These are phyloP conservation scores for Fusarium concolor DNA, from an alignment of 2,329 filamentous ascomycete species.

Conservation along the genomic window DNA sequence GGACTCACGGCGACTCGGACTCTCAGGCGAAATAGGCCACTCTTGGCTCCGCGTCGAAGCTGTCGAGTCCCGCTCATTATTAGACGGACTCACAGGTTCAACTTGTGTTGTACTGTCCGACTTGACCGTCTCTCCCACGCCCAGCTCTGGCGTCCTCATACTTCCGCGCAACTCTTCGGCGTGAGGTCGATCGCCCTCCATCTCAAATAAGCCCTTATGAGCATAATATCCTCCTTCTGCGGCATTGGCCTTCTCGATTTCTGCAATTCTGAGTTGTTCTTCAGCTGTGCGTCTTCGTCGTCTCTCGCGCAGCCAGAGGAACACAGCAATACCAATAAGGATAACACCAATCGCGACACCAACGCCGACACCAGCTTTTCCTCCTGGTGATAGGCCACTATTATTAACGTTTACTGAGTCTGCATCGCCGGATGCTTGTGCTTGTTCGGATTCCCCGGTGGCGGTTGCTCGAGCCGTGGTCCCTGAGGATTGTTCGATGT, in stretches of 20 bases:
- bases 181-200: constrained; percentile 41
- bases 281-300: constrained; percentile 29
- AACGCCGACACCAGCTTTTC: constrained; percentile 37
- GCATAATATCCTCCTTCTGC: not conserved
- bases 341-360: constrained; percentile 32
- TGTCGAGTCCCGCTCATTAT: not conserved
- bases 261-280: constrained; percentile 14
- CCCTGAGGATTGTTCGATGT: not conserved
- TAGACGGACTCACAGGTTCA: not conserved
- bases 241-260: not conserved
- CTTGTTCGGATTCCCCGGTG: constrained; percentile 6
- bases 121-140: not conserved
- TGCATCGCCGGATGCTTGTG: constrained; percentile 1
- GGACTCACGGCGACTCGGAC: not conserved
- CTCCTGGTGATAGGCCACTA: constrained; percentile 23
- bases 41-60: constrained; percentile 3
- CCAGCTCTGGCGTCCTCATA: constrained; percentile 40
- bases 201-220: constrained; percentile 29
- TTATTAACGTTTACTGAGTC: not conserved
- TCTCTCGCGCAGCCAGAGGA: constrained; percentile 42
- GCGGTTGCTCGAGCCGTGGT: not conserved
- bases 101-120: not conserved
- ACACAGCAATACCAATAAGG: constrained; percentile 26
- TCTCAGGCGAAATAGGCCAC: constrained; percentile 20
- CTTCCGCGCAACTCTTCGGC: constrained; percentile 36